phyloP scores from a whole-genome alignment of 1,284 basidiomycete species.

The Marasmius oreades region DNA sequence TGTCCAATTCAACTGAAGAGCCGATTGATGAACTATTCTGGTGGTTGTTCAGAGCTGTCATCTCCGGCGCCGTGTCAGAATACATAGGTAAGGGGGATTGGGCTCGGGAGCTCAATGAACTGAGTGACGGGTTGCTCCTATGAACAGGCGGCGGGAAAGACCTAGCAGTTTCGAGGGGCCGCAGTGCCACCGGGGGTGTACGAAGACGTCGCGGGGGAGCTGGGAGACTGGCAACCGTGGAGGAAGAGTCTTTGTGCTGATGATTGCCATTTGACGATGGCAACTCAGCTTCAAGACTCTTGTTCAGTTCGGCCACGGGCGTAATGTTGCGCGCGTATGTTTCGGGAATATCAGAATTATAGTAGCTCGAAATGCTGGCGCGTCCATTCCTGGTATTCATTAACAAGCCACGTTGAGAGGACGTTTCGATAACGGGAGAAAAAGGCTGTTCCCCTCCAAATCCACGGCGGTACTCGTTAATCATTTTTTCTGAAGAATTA shows the following conservation, averaged over 20 bases:
- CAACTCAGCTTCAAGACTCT: conserved; percentile 2
- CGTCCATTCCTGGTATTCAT: conserved; percentile 18
- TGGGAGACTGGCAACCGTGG: conserved; percentile 21
- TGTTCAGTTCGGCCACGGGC: conserved; percentile 29
- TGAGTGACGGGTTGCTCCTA: not conserved
- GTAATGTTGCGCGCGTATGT: conserved; percentile 30
- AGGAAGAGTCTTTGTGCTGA: conserved; percentile 17
- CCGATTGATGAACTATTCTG: not conserved
- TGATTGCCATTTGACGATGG: conserved; percentile 12
- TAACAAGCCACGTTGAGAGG: conserved; percentile 16
- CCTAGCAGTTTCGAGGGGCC: conserved; percentile 1
- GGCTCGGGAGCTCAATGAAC: not conserved
- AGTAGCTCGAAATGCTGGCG: conserved; percentile 21
- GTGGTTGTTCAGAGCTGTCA: not conserved
- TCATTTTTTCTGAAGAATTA: conserved; percentile 15
- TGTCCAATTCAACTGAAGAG: conserved; percentile 13
- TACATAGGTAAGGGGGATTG: not conserved
- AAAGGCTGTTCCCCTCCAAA: not conserved
- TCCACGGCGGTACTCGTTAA: conserved; percentile 16
- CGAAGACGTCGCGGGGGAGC: conserved; percentile 27
- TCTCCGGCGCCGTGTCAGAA: not conserved
- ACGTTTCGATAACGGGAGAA: conserved; percentile 5
- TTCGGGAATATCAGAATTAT: conserved; percentile 20
- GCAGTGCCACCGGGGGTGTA: conserved; percentile 16
- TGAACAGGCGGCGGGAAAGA: not conserved